A percentile compares a stretch with the other conserved stretches of the same genome.
Evolutionary conservation across 1,284 basidiomycete species (phyloP).

Genomic region (Ceratobasidium sp.): DNA sequence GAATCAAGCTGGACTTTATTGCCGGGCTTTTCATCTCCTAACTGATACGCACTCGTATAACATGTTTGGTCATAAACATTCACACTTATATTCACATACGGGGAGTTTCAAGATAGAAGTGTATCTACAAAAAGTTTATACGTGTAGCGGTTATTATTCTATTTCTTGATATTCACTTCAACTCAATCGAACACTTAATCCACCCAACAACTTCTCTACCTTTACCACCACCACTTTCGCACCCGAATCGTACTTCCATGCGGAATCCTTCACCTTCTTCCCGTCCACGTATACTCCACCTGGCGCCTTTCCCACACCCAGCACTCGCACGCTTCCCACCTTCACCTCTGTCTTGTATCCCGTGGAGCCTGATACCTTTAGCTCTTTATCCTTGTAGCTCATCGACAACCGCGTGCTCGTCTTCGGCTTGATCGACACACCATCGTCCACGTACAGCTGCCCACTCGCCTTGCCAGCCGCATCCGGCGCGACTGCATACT

Average conservation of each 20-base stretch:
- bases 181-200: constrained; percentile 21
- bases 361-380: constrained; percentile 68
- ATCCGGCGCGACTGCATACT: constrained; percentile 72
- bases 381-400: constrained; percentile 60
- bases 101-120: neutral
- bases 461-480: constrained; percentile 66
- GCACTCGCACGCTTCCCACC: constrained; percentile 49
- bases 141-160: neutral
- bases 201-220: constrained; percentile 39
- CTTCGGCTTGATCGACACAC: constrained; percentile 67
- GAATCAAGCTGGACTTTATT: too few species aligned
- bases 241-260: constrained; percentile 45
- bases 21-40: too few species aligned
- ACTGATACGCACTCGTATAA: too few species aligned
- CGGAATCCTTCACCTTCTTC: constrained; percentile 36
- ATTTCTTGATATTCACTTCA: neutral
- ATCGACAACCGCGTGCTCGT: constrained; percentile 65
- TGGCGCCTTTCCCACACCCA: constrained; percentile 46
- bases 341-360: constrained; percentile 57
- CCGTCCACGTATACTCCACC: constrained; percentile 44
- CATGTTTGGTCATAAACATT: too few species aligned
- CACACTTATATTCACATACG: too few species aligned
- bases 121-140: neutral
- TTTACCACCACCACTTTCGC: constrained; percentile 44
- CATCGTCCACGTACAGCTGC: constrained; percentile 73